Percentiles rank a stretch among this genome's conserved stretches.
Conservation (phyloP, 495 filamentous ascomycete species). For the Aspergillus heteromorphus region DNA sequence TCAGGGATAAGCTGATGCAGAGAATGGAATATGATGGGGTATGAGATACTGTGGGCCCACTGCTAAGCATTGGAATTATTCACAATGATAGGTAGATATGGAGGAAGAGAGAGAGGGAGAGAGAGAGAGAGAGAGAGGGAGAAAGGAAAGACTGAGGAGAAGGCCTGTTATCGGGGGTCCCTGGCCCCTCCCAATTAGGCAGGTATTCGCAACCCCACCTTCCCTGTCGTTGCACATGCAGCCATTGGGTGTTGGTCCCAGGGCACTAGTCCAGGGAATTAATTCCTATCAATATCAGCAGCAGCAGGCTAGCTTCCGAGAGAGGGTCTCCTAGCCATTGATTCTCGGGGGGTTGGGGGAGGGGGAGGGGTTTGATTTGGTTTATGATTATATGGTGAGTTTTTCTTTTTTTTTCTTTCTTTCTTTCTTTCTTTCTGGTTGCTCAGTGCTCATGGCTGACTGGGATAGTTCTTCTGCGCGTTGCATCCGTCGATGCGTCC, state of each 20-base stretch:
- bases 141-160: background rate
- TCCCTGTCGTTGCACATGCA: background rate
- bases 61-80: too few relatives aligned
- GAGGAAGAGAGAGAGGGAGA: too few relatives aligned
- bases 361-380: constrained; percentile 52
- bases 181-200: background rate
- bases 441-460: too few relatives aligned
- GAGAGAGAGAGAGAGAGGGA: background rate
- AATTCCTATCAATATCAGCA: background rate
- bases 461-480: constrained; percentile 63
- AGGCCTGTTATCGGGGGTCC: background rate
- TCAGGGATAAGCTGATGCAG: background rate
- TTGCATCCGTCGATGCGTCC: constrained; percentile 53
- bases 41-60: background rate
- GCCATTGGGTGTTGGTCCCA: background rate
- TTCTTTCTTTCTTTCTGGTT: too few relatives aligned
- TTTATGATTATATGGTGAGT: constrained; percentile 72
- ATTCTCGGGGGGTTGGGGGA: constrained; percentile 22
- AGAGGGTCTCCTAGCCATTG: too few relatives aligned
- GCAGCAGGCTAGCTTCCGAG: background rate
- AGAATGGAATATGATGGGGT: background rate
- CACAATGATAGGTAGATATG: too few relatives aligned
- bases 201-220: background rate
- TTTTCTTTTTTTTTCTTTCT: background rate
- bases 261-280: too few relatives aligned